Evolutionary conservation across 176 grass and related monocot species (phyloP), one percentile per base, ranked within the genome.

Genomic region (Paspalum notatum): DNA sequence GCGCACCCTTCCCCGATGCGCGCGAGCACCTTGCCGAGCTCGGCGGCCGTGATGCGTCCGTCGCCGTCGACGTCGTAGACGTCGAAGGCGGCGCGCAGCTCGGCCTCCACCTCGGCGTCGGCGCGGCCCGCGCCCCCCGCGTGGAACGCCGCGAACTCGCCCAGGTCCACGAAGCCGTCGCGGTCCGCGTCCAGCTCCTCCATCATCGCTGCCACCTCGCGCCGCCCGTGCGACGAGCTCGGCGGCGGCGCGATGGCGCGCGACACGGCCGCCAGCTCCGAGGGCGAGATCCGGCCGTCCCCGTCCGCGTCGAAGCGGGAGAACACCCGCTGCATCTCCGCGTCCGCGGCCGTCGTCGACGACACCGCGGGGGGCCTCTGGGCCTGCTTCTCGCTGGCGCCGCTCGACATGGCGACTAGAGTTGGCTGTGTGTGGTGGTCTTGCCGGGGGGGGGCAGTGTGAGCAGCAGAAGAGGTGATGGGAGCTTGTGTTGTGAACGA

Each of bases 101-200:
- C 92, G 5, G 71, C 86, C 39, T 99, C 92, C 1, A 68, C 65
- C 17, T 66, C 71, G 71, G 60, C 12, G 50, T 37, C 14, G 47
- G 2, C 25, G 10, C 66, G 41, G 57, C 46, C 8, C 14, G 32
- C 54, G 68, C 75, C 43, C 12, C 68, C 22, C 22, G 68, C 24
- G 70, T 97, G 91, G 89, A 97, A 97, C 20, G 84, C 87, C 9
- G 79, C 60, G 79, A 94, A 97, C 89, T 97, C 94, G 54, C 87
- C 75, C 1, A 94, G 66, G 80, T 90, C 89, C 2, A 97, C 80
- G 79, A 76, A 94, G 41, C 94, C 91, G 67, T 97, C 94, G 72
- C 70, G 66, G 79, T 97, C 89, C 15, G 85, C 45, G 87, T 94
- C 94, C 66, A 97, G 84, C 89, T 94, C 94, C 25, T 87, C 74